These are phyloP conservation scores for Leishmania lainsoni DNA, from an alignment of 208 protist genomes.

Conservation along the genomic window DNA sequence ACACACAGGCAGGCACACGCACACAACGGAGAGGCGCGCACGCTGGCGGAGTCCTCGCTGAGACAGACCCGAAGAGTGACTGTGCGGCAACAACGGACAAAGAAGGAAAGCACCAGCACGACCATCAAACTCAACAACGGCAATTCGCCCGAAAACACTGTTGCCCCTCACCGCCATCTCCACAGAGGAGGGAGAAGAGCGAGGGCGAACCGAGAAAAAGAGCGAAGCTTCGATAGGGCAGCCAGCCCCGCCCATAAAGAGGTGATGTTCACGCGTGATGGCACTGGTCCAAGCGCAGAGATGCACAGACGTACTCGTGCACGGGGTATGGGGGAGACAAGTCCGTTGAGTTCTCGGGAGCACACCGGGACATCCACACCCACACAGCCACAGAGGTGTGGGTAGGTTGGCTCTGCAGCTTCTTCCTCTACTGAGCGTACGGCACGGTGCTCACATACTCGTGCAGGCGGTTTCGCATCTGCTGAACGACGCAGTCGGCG, in stretches of 20 bases:
- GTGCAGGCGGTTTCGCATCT: slow-evolving; percentile 85
- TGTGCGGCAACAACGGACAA: neutral
- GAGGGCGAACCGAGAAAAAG: neutral
- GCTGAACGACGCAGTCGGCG: slow-evolving; percentile 91
- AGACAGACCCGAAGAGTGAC: neutral
- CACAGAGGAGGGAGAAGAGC: neutral
- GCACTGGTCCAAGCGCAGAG: neutral
- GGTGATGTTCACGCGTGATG: too few relatives aligned
- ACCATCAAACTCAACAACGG: neutral
- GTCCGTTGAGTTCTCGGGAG: neutral
- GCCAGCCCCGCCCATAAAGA: too few relatives aligned
- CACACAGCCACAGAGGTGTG: neutral
- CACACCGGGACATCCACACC: neutral
- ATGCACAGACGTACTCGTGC: neutral
- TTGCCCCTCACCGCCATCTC: neutral
- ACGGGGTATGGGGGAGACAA: neutral
- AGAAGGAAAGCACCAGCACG: neutral
- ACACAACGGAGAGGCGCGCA: neutral
- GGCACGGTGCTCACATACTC: slow-evolving; percentile 83
- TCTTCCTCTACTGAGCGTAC: neutral
- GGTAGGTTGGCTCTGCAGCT: neutral
- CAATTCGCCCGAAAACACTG: neutral
- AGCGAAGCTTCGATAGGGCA: neutral
- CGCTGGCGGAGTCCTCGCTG: neutral
- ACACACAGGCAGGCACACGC: neutral